Base-by-base conservation (phyloP, 73 alveolate genomes). In the Symbiodinium pilosum region DNA sequence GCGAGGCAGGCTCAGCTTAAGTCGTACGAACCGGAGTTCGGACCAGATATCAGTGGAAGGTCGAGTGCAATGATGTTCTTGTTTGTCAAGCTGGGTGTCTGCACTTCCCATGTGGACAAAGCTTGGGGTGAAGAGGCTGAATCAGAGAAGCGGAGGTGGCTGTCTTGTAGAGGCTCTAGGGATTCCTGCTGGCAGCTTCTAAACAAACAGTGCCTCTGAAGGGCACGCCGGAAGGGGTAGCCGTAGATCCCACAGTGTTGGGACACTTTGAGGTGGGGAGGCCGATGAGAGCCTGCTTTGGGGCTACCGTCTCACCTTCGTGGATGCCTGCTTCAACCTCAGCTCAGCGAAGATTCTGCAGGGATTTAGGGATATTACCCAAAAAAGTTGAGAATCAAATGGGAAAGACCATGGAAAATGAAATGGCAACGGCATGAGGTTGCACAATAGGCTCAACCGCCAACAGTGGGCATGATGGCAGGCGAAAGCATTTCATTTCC, bases 231-330 rank as follows among this genome's bases (percentile, higher is more conserved):
- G n/a, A n/a, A n/a, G n/a, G n/a, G n/a, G n/a, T n/a, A n/a, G n/a
- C n/a, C n/a, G n/a, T n/a, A n/a, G n/a, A n/a, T n/a, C n/a, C n/a
- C n/a, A n/a, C n/a, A n/a, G n/a, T n/a, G 16, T 34, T 34, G 24
- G 30, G 51, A 34, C 51, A 3, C 42, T 38, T 7, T 42, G 71
- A 86, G 94, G 68, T 40, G 94, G 94, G 64, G 69, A 38, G 36
- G 94, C 71, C 8, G 94, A 87, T 43, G 94, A 87, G 68, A 87
- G 94, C 94, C 24, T 87, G 39, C 51, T 87, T 36, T 87, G 94
- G 94, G 94, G 94, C 59, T 87, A 87, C 43, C 94, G 94, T 43
- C 85, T 87, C 39, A 87, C 84, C 24, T 87, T 87, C 86, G 43
- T 56, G 30, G 94, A 87, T 21, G 94, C 54, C 44, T 87, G 94